Percentiles rank a stretch among this genome's conserved stretches.
These are phyloP conservation scores for Sugiyamaella boreocaroliniensis DNA, from an alignment of 805 yeast genomes.

Conservation along the genomic window DNA sequence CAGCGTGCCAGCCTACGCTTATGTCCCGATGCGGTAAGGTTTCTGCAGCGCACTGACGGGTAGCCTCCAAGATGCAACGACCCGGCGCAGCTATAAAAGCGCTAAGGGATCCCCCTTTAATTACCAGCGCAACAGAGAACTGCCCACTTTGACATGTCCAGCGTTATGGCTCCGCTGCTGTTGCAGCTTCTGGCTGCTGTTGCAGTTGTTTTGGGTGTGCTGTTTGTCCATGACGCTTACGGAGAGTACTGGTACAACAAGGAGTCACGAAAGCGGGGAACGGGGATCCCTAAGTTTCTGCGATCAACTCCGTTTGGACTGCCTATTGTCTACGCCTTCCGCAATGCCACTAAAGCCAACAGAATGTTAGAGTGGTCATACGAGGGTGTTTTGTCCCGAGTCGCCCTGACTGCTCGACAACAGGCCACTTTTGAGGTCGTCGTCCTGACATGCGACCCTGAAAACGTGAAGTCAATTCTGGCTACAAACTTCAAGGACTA, in stretches of 20 bases:
- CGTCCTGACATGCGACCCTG: constrained; percentile 26
- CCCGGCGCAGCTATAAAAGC: no score
- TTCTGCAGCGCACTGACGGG: not conserved
- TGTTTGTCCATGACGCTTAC: not conserved
- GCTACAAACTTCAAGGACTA: constrained; percentile 31
- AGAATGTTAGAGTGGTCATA: not conserved
- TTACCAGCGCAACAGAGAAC: no score
- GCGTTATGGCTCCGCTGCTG: not conserved
- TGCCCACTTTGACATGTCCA: no score
- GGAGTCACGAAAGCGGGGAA: not conserved
- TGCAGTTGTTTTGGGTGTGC: not conserved
- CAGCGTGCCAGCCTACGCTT: not conserved
- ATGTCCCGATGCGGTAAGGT: not conserved
- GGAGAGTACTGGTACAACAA: not conserved
- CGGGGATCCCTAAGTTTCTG: not conserved
- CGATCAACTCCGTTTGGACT: constrained; percentile 1
- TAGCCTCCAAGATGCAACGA: not conserved
- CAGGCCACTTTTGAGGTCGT: not conserved
- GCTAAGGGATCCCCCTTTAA: no score
- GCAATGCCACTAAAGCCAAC: not conserved
- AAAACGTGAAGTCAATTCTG: constrained; percentile 29
- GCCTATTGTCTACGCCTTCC: not conserved
- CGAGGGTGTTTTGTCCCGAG: not conserved
- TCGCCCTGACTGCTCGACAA: not conserved
- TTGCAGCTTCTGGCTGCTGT: not conserved